These are phyloP conservation scores for Neurospora hispaniola DNA, from an alignment of 495 filamentous ascomycete genomes.

Conservation along the genomic window DNA sequence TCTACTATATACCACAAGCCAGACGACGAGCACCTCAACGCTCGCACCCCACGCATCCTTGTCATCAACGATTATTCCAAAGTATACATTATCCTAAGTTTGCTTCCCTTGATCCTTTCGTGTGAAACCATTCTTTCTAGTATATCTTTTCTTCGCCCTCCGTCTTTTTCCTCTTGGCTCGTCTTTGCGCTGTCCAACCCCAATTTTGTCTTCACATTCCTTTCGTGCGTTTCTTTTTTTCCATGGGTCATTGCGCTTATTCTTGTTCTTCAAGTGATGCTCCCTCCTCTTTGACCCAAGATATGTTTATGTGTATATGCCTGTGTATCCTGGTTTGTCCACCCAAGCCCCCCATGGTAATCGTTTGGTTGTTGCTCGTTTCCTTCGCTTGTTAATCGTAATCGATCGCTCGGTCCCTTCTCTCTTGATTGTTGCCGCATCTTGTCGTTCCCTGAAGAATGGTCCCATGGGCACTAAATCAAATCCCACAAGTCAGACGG, in stretches of 20 bases:
- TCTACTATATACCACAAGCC: not conserved
- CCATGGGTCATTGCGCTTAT: constrained; percentile 4
- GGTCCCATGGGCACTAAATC: not conserved
- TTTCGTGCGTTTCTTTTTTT: constrained; percentile 1
- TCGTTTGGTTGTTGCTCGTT: not conserved
- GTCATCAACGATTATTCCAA: not conserved
- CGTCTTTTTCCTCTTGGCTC: not conserved
- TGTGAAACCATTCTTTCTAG: not conserved
- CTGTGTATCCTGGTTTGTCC: not conserved
- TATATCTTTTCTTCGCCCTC: not conserved
- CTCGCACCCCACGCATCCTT: not conserved
- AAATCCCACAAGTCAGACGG: not conserved
- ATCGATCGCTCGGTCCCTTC: not conserved
- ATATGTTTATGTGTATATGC: not conserved
- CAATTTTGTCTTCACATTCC: not conserved
- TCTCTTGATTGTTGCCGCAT: constrained; percentile 51
- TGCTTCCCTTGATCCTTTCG: not conserved
- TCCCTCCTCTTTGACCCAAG: constrained; percentile 10
- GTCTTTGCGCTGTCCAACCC: not conserved
- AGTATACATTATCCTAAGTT: not conserved
- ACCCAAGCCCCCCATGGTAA: not conserved
- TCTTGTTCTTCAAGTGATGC: constrained; percentile 9
- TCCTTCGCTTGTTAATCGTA: not conserved
- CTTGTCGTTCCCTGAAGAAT: constrained; percentile 58
- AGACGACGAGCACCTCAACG: not conserved